Evolutionary conservation across 164 flowering plant genomes (phyloP), one percentile per base, ranked within the genome.

Genomic region (Liriodendron chinense): DNA sequence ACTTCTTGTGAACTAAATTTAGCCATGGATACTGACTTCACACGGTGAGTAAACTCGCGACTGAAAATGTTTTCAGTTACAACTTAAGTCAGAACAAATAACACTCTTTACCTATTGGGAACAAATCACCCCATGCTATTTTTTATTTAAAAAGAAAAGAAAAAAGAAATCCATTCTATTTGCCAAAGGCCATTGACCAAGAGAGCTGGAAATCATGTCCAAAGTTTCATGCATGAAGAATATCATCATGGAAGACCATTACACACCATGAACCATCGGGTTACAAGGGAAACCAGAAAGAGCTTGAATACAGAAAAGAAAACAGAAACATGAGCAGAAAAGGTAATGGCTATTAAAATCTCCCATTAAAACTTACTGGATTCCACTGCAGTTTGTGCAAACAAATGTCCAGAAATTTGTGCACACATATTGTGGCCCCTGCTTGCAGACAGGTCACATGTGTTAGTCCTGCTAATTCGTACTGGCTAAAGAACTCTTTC

Each of bases 341-440:
- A 12, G 18, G 59, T 13, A 53, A 13, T 14, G 43, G 20, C 18
- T 53, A 53, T 53, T 53, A 10, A 53, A 16, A 53, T 53, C 43
- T 53, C 18, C 59, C 59, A 53, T 12, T 16, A 70, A 57, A 16
- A 90, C 98, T 90, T 87, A 96, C 99, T 96, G 99, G 82, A 96
- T 92, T 59, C 99, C 99, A 84, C 99, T 87, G 68, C 99, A 96
- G 59, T 82, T 89, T 71, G 97, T 96, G 85, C 99, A 96, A 73
- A 96, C 87, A 86, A 96, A 96, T 66, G 98, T 94, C 89, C 93
- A 92, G 90, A 96, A 96, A 81, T 85, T 96, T 71, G 91, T 94
- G 87, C 99, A 96, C n/a, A 94, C 98, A 81, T 96, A 96, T 71
- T 96, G 99, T 48, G 99, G 97, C 62, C 99, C 99, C 99, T 96